Evolutionary conservation across 352 stramenopile genomes (phyloP).

Genomic region (Phytophthora boehmeriae): DNA sequence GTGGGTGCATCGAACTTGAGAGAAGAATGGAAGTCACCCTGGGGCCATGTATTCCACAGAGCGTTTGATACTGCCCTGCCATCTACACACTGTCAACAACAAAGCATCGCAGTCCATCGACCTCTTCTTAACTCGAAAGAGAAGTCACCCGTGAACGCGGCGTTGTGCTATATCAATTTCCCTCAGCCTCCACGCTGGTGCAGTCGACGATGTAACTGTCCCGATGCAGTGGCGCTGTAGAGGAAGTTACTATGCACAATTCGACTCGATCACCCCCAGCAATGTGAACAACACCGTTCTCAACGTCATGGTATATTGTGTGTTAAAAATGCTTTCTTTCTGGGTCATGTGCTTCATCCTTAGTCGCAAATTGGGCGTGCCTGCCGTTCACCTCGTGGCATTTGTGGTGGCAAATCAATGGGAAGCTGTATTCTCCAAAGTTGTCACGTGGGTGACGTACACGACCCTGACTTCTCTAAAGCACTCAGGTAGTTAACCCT

Average conservation of each 20-base stretch:
- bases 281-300: slow-evolving; percentile 12
- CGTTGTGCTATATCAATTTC: too few relatives aligned
- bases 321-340: slow-evolving; percentile 8
- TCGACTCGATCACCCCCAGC: slow-evolving; percentile 6
- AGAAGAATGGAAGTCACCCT: too few relatives aligned
- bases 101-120: too few relatives aligned
- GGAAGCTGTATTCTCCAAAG: slow-evolving; percentile 5
- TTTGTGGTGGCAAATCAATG: slow-evolving; percentile 7
- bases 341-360: slow-evolving; percentile 7
- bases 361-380: slow-evolving; percentile 6
- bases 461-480: slow-evolving; percentile 8
- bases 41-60: too few relatives aligned
- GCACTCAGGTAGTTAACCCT: slow-evolving; percentile 2
- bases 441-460: slow-evolving; percentile 1
- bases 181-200: too few relatives aligned
- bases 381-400: slow-evolving; percentile 6
- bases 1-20: too few relatives aligned
- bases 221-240: too few relatives aligned
- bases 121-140: too few relatives aligned
- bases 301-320: slow-evolving; percentile 3
- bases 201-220: too few relatives aligned
- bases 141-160: too few relatives aligned
- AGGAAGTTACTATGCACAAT: slow-evolving; percentile 2
- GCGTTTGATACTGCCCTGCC: too few relatives aligned
- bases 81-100: too few relatives aligned